Base-by-base conservation (phyloP, 2,329 filamentous ascomycete genomes). In the Phaeophleospora eucalypticola region DNA sequence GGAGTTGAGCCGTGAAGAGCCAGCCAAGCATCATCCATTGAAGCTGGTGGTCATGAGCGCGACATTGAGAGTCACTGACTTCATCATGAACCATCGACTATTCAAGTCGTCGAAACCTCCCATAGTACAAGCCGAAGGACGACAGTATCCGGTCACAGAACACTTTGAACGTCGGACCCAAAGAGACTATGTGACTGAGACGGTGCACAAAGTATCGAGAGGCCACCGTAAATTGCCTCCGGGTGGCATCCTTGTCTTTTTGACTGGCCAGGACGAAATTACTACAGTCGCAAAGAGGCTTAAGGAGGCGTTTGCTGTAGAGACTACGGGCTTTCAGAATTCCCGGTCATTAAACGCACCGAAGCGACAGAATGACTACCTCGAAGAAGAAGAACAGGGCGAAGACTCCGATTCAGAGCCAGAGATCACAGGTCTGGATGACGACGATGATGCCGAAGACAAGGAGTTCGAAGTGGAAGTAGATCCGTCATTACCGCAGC, bases 1-100 rank as follows among this genome's bases (percentile, higher is more conserved):
- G 43, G 81, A 88, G 33, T 78, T 96, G 70, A 80, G 81, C 6
- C 72, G 79, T 50, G 85, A 93, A 65, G 80, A 93, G 50, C 72
- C 83, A 0, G 79, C 80, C 1, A 71, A 86, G 20, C 84, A 65
- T 43, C 71, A 83, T 54, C 89, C 90, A 0, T 70, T 98, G 43
- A 98, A 97, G 69, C 77, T 98, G 7, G 81, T 98, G 49, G 95
- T 98, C 69, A 98, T 98, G 94, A 97, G 91, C 49, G 93, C 93
- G 36, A 98, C 93, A 2, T 75, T 98, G 27, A 79, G 89, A 49
- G 87, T 97, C 37, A 87, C 89, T 10, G 91, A 97, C 62, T 87
- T 98, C 58, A 89, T 88, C 0, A 80, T 89, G 62, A 97, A 98
- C 61, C 72, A 80, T 7, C 83, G 78, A 14, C 74, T 98, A 0